Evolutionary conservation across 805 yeast species (phyloP).

Genomic region (Blastobotrys parvus): DNA sequence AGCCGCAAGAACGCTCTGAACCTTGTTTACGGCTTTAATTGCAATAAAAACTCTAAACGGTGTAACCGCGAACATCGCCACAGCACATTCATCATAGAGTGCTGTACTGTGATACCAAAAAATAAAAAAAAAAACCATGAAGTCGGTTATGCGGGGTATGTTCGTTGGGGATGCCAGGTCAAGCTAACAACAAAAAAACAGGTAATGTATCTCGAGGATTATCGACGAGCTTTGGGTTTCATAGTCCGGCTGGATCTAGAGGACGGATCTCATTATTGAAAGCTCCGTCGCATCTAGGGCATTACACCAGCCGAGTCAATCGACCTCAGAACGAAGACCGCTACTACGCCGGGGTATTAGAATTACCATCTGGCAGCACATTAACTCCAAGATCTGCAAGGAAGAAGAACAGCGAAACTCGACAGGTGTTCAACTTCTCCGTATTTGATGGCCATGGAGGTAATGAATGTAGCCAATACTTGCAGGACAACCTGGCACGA

Average conservation of each 20-base stretch:
- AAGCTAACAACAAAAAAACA: too few relatives aligned
- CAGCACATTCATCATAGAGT: too few relatives aligned
- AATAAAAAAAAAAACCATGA: too few relatives aligned
- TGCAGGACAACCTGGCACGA: constrained; percentile 45
- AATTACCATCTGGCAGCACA: constrained; percentile 32
- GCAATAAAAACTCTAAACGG: too few relatives aligned
- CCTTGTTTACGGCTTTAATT: too few relatives aligned
- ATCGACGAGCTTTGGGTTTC: constrained; percentile 9
- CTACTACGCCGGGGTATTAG: constrained; percentile 56
- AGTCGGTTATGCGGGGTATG: too few relatives aligned
- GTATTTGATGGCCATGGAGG: constrained; percentile 97
- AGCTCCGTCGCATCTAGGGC: constrained; percentile 74
- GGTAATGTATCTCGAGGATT: not conserved
- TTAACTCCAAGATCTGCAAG: constrained; percentile 18
- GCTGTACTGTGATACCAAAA: too few relatives aligned
- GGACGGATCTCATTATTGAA: constrained; percentile 49
- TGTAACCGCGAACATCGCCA: too few relatives aligned
- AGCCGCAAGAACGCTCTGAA: too few relatives aligned
- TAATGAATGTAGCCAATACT: constrained; percentile 55
- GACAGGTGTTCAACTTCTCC: constrained; percentile 55
- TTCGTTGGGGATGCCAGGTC: too few relatives aligned
- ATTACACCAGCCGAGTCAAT: constrained; percentile 65
- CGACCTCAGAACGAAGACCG: constrained; percentile 76
- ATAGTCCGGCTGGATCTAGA: constrained; percentile 8
- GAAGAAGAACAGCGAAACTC: constrained; percentile 7